Evolutionary conservation across 2,329 filamentous ascomycete species (phyloP), one percentile per base, ranked within the genome.

Genomic region (Aspergillus bombycis): DNA sequence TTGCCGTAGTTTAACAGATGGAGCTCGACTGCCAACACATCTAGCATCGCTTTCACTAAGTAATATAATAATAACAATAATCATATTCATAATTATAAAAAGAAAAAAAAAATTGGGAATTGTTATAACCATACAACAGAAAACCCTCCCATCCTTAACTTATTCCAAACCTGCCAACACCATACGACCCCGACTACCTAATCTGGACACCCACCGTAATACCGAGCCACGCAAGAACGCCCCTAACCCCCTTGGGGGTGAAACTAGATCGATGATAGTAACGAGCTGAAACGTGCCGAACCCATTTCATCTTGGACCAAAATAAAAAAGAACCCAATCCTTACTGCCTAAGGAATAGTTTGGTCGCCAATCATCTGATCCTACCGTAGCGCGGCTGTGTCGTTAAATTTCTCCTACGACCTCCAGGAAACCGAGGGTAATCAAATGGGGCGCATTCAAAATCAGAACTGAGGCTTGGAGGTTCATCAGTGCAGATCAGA

Each of bases 241-340:
- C 26, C 34, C 28, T 30, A 50, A 21, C 43, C 48, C 48, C 48
- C 48, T 52, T 52, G 16, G 48, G 28, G 48, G 48, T 52, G 48
- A 52, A 52, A 52, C 48, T 52, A 52, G 48, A 52, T 34, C 48
- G 19, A 12, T 21, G 48, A 52, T 52, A 52, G 28, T 52, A 34
- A 52, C 48, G 19, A 52, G 48, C 48, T 52, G 48, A 52, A 52
- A 52, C 48, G 48, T 52, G 48, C 48, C 48, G 48, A 52, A 52
- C 48, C 48, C 28, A 52, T 52, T 52, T 30, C 19, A 34, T 52
- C 28, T 12, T 32, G 4, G 46, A 52, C 14, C 48, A 52, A 52
- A 32, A 52, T 52, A 52, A 52, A 52, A 52, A 34, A n/a, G 28
- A 21, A 32, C 28, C n/a, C n/a, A 52, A 32, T 52, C 48, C 28